Conservation (phyloP, 2,329 filamentous ascomycete species). For the Monascus ruber region DNA sequence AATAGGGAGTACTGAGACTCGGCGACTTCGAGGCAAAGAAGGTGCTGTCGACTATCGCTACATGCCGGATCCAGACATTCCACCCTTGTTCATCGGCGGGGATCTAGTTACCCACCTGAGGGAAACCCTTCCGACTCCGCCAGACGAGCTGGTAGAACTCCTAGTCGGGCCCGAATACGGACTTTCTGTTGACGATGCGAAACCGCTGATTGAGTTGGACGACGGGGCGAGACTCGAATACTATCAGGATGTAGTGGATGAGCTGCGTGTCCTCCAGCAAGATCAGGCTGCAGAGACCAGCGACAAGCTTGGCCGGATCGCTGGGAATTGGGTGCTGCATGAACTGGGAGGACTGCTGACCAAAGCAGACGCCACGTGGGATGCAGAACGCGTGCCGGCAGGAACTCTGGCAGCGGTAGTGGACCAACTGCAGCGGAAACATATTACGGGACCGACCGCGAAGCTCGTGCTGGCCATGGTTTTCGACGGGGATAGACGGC, state of each 20-base stretch:
- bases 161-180: slow-evolving; percentile 52
- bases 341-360: slow-evolving; percentile 56
- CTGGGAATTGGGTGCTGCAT: slow-evolving; percentile 62
- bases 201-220: slow-evolving; percentile 65
- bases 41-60: slow-evolving; percentile 96
- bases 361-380: slow-evolving; percentile 40
- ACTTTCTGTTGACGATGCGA: slow-evolving; percentile 69
- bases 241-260: slow-evolving; percentile 43
- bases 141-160: slow-evolving; percentile 56
- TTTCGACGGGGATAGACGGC: slow-evolving; percentile 40
- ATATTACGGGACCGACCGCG: slow-evolving; percentile 45
- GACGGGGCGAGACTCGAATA: slow-evolving; percentile 71
- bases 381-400: slow-evolving; percentile 28
- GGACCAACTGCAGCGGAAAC: slow-evolving; percentile 29
- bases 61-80: slow-evolving; percentile 91
- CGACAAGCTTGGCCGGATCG: slow-evolving; percentile 35
- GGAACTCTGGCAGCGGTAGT: slow-evolving; percentile 36
- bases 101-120: slow-evolving; percentile 57
- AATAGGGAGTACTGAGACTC: slow-evolving; percentile 70
- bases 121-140: slow-evolving; percentile 54
- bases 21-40: slow-evolving; percentile 77
- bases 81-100: slow-evolving; percentile 61
- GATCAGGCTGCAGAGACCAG: slow-evolving; percentile 15
- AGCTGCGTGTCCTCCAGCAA: slow-evolving; percentile 18
- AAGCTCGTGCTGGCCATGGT: slow-evolving; percentile 48